Conservation (phyloP, 2,329 filamentous ascomycete genomes). For the Exophiala alcalophila region DNA sequence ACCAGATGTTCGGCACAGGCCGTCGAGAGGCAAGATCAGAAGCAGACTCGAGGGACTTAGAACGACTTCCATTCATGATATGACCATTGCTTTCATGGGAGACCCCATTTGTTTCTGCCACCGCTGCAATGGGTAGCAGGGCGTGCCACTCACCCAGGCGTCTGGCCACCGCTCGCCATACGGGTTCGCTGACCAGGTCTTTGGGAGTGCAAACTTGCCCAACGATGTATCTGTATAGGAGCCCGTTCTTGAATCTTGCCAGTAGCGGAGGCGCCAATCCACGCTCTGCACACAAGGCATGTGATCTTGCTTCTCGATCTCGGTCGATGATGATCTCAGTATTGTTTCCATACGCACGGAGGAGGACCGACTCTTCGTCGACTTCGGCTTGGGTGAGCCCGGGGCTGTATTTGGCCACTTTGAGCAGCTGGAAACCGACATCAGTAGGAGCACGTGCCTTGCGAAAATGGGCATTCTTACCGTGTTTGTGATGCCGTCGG, state of each 20-base stretch:
- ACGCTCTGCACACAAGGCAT: constrained; percentile 80
- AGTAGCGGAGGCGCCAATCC: constrained; percentile 82
- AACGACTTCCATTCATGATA: constrained; percentile 9
- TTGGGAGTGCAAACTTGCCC: constrained; percentile 76
- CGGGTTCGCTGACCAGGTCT: constrained; percentile 70
- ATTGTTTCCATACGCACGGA: constrained; percentile 90
- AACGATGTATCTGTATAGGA: constrained; percentile 87
- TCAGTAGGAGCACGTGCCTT: constrained; percentile 31
- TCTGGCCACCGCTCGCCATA: constrained; percentile 80
- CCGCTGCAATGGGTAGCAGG: constrained; percentile 55
- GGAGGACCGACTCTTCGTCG: constrained; percentile 79
- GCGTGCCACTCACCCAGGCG: constrained; percentile 93
- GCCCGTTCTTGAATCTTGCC: constrained; percentile 90
- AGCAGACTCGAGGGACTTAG: neutral
- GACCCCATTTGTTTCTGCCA: constrained; percentile 32
- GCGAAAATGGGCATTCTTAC: constrained; percentile 41
- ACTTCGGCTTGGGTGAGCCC: constrained; percentile 72
- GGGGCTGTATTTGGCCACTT: constrained; percentile 51
- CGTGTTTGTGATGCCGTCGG: constrained; percentile 97
- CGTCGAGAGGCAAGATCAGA: constrained; percentile 55
- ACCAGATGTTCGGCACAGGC: constrained; percentile 85
- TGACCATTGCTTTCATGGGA: no score
- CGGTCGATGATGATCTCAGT: constrained; percentile 95
- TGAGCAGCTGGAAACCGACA: constrained; percentile 44
- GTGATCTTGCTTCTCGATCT: constrained; percentile 67